Base-by-base conservation (phyloP, 345 rosid species). In the Leavenworthia alabamica region DNA sequence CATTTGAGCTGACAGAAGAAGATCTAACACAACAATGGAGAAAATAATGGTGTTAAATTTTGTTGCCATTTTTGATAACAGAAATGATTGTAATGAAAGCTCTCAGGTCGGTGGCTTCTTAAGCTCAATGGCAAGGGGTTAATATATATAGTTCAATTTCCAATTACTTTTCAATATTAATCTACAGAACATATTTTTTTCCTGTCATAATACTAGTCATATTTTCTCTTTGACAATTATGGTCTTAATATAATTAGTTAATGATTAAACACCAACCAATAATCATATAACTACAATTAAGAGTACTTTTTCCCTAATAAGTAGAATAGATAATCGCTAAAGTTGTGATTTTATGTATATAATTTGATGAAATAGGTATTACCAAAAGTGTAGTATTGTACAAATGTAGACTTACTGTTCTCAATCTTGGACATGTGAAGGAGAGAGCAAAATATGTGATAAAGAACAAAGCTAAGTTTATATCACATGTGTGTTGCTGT, bases 381-480 rank as follows among this genome's bases (percentile, higher is more conserved):
- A 29, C 27, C 4, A 36, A 46, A 46, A 64, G 23, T 9, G 23
- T 60, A 60, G 23, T 35, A 12, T 35, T 14, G 14, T 22, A 68
- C 4, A 32, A 59, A 68, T 68, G 1, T 68, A 60, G 67, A 60
- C 67, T 60, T 52, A 67, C 60, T 26, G 61, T 68, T 68, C n/a
- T 14, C 45, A 69, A 70, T 70, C 68, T 61, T 26, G 39, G 35
- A 12, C 74, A 70, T 62, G 74, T 70, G 68, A 62, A 37, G 68
- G 44, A 62, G 48, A 47, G 39, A 37, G 55, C 22, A 46, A 28
- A 54, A 54, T 32, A 26, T 45, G 51, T 39, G 68, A 60, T 44
- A 60, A 53, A 17, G 17, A 62, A 70, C 35, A 36, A 60, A 35
- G 35, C 43, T 15, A 43, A 69, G 26, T 37, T 41, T 53, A 3